Conservation (phyloP, 2,329 filamentous ascomycete genomes). For the Cladosporium sp. region DNA sequence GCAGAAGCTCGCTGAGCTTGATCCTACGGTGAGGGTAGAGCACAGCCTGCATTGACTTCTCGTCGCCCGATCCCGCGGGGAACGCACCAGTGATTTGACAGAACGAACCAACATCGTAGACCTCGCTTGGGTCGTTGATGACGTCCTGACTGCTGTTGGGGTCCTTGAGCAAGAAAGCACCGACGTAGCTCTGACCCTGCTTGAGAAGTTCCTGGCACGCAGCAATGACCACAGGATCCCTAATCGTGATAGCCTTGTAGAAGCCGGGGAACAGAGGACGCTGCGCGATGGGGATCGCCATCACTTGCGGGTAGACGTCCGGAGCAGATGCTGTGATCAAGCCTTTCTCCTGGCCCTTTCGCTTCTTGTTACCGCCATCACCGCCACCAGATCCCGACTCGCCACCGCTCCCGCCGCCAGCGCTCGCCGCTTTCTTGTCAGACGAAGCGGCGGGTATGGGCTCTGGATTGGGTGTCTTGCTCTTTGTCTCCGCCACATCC, state of each 20-base stretch:
- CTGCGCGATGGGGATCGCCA: conserved; percentile 94
- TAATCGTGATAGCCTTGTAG: conserved; percentile 97
- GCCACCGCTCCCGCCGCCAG: conserved; percentile 51
- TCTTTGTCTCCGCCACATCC: conserved; percentile 43
- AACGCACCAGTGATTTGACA: conserved; percentile 97
- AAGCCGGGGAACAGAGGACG: conserved; percentile 94
- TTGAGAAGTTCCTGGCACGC: conserved; percentile 97
- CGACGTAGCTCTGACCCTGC: conserved; percentile 93
- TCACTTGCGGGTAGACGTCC: conserved; percentile 94
- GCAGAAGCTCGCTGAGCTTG: conserved; percentile 77
- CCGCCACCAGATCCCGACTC: conserved; percentile 26
- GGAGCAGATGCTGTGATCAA: conserved; percentile 86
- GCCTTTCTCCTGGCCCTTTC: conserved; percentile 64
- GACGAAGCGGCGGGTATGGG: conserved; percentile 48
- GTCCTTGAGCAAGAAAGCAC: conserved; percentile 95
- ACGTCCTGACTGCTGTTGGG: conserved; percentile 91
- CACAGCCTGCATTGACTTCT: conserved; percentile 77
- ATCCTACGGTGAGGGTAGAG: conserved; percentile 95
- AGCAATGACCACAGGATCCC: conserved; percentile 82
- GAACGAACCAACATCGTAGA: conserved; percentile 94
- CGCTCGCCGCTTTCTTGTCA: conserved; percentile 58
- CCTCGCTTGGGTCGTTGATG: conserved; percentile 84
- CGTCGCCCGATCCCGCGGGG: conserved; percentile 74
- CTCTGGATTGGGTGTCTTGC: conserved; percentile 47
- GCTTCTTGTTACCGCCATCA: conserved; percentile 65